phyloP scores from a whole-genome alignment of 495 filamentous ascomycete genomes.

The Neurospora cerealis region DNA sequence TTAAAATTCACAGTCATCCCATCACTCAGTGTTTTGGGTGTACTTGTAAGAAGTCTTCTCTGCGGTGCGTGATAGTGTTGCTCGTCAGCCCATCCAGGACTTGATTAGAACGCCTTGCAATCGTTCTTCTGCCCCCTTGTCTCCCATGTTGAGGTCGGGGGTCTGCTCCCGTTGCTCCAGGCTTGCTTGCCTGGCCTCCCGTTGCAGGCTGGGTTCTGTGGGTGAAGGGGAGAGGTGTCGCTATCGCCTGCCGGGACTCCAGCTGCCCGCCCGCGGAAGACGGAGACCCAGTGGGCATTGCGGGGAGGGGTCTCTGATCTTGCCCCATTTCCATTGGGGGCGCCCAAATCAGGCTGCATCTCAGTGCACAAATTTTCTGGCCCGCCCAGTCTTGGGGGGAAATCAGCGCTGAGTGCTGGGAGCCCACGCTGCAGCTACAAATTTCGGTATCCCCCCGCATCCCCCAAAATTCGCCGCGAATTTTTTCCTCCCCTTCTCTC shows the following conservation, averaged over 20 bases:
- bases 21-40: background rate
- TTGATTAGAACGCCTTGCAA: background rate
- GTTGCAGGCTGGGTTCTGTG: background rate
- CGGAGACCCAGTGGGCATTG: background rate
- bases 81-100: background rate
- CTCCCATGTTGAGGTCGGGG: background rate
- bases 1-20: background rate
- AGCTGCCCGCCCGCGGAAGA: background rate
- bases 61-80: background rate
- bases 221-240: background rate
- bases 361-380: conserved; percentile 17
- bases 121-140: background rate
- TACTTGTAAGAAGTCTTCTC: background rate
- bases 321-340: conserved; percentile 13
- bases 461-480: conserved; percentile 22
- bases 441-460: conserved; percentile 18
- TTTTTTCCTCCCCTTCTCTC: conserved; percentile 26
- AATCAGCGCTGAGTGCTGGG: conserved; percentile 23
- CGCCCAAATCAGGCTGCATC: conserved; percentile 12
- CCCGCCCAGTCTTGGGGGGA: conserved; percentile 17
- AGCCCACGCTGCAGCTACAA: conserved; percentile 18
- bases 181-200: background rate
- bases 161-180: background rate
- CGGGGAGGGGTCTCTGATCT: background rate
- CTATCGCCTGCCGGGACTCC: background rate